A percentile compares a stretch with the other conserved stretches of the same genome.
Evolutionary conservation across 441 rosid species (phyloP).

Genomic region (Croton laevigatus): DNA sequence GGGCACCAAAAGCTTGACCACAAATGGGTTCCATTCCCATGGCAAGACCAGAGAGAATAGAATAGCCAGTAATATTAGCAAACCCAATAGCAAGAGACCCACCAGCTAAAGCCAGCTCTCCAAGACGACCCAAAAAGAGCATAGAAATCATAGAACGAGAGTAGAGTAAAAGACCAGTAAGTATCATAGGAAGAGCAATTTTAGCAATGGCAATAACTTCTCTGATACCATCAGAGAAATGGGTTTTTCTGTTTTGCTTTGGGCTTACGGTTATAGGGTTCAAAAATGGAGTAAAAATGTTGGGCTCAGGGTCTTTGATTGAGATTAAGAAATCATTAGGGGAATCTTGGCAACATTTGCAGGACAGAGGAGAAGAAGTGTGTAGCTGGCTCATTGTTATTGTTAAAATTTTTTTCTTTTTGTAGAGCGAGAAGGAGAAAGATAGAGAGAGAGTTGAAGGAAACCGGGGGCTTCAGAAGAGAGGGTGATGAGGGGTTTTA

Average conservation of each 20-base stretch:
- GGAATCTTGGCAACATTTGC: constrained; percentile 20
- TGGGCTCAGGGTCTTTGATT: constrained; percentile 23
- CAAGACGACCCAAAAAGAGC: constrained; percentile 72
- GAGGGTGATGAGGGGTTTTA: constrained; percentile 25
- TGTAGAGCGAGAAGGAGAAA: not conserved
- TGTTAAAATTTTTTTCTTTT: not conserved
- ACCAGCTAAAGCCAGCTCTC: constrained; percentile 70
- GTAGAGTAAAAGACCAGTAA: constrained; percentile 77
- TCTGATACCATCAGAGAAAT: constrained; percentile 27
- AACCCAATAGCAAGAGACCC: constrained; percentile 86
- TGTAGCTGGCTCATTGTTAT: constrained; percentile 39
- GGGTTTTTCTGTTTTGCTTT: constrained; percentile 9
- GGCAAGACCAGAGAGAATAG: constrained; percentile 81
- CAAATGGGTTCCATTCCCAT: constrained; percentile 94
- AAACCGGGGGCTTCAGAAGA: not conserved
- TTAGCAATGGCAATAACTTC: constrained; percentile 54
- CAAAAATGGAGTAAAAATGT: too few species aligned
- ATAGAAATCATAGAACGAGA: constrained; percentile 88
- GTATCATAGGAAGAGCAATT: constrained; percentile 66
- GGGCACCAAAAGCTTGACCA: constrained; percentile 87
- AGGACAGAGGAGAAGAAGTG: constrained; percentile 20
- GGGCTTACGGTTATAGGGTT: not conserved
- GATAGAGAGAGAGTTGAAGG: constrained; percentile 5
- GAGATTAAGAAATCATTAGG: constrained; percentile 19
- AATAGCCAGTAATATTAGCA: constrained; percentile 89